Evolutionary conservation across 2,329 filamentous ascomycete genomes (phyloP).

Genomic region (Didymella segeticola): DNA sequence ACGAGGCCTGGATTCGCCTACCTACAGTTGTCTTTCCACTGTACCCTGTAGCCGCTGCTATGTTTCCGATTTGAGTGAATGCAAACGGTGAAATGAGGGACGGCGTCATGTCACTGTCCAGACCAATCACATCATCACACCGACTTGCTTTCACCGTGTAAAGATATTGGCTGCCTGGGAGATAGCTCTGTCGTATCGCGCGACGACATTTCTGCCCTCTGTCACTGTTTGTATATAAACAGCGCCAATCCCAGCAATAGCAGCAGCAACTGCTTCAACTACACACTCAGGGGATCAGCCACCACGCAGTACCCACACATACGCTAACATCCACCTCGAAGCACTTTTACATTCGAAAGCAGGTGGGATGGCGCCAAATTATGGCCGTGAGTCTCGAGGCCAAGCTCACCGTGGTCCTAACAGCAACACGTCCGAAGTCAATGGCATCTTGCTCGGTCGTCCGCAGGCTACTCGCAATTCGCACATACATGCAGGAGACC

Average conservation of each 20-base stretch:
- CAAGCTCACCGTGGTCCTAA: not conserved
- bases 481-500: not conserved
- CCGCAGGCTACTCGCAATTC: not conserved
- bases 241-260: not conserved
- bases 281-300: not conserved
- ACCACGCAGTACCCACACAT: not conserved
- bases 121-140: conserved; percentile 1
- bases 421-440: not conserved
- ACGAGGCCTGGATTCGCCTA: too few relatives aligned
- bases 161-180: not conserved
- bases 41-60: not conserved
- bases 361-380: conserved; percentile 4
- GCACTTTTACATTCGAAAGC: not conserved
- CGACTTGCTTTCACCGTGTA: conserved; percentile 9
- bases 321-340: not conserved
- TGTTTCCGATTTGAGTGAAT: not conserved
- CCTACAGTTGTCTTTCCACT: not conserved
- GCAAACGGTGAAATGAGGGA: conserved; percentile 1
- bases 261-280: not conserved
- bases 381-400: not conserved
- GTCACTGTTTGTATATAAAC: conserved; percentile 10
- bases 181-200: not conserved
- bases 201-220: not conserved
- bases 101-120: not conserved
- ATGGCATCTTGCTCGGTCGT: conserved; percentile 1